Base-by-base conservation (phyloP, 805 yeast genomes). In the Kodamaea hsintzibuensis region DNA sequence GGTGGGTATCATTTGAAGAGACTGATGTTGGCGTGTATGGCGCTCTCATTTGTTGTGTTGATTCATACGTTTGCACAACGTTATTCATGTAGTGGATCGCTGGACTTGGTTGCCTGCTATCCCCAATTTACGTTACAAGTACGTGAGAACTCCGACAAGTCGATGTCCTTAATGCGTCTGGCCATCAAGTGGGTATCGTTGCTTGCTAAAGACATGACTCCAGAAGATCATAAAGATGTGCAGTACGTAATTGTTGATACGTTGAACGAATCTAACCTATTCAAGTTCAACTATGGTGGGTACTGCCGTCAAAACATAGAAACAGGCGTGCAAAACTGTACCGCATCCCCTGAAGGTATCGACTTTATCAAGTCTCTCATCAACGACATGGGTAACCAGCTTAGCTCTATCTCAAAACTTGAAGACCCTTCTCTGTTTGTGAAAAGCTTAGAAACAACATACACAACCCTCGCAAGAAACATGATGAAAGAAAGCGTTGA, bases 321-420 rank as follows among this genome's bases (percentile, higher is more conserved):
- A 13, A 54, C 62, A 13, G 53, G 57, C 46, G 18, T 47, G 30
- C 44, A 59, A 49, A 47, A 63, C 56, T 60, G 84, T 57, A 62
- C 54, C 5, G 43, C 70, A 57, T 61, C 59, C 8, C 71, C 76
- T 49, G 62, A 66, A 49, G 84, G 83, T 1, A 62, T 81, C 52
- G 85, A 83, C 61, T 59, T 82, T 13, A 65, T 79, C 7, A 69
- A 81, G 7, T 77, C 78, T 12, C 64, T 82, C 13, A 70, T 82
- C 9, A 70, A 77, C 53, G 87, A 83, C 63, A 72, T 83, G 10
- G 84, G 82, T 3, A 67, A 66, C 2, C 82, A 78, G 57, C 64
- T 80, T 42, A 79, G 76, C 8, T 62, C 63, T 22, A 63, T 76
- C 22, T 73, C 83, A 3, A 68, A 69, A 47, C 62, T 72, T 53